A percentile compares a stretch with the other conserved stretches of the same genome.
These are phyloP conservation scores for Fonsecaea pugnacius DNA, from an alignment of 2,329 filamentous ascomycete genomes.

Conservation along the genomic window DNA sequence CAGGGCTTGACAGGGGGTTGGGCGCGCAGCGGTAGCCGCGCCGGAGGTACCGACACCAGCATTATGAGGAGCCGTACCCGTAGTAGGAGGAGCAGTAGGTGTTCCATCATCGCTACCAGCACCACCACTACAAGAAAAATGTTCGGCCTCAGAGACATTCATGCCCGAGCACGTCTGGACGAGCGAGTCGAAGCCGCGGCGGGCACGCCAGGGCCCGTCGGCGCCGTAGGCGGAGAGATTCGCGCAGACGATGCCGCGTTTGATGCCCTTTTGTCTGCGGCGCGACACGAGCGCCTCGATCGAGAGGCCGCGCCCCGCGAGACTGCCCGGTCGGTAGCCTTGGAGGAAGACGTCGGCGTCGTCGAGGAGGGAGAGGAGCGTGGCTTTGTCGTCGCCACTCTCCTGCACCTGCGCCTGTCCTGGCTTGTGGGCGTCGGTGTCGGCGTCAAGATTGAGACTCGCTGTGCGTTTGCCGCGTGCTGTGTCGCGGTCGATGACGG, in stretches of 20 bases:
- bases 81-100: too few species aligned
- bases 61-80: too few species aligned
- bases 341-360: slow-evolving; percentile 52
- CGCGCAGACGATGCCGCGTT: slow-evolving; percentile 52
- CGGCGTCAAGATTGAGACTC: slow-evolving; percentile 43
- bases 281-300: slow-evolving; percentile 44
- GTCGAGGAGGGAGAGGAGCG: slow-evolving; percentile 42
- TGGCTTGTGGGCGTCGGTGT: too few species aligned
- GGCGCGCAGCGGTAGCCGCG: slow-evolving; percentile 44
- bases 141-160: slow-evolving; percentile 60
- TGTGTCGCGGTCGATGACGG: slow-evolving; percentile 45
- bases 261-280: slow-evolving; percentile 41
- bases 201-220: slow-evolving; percentile 51
- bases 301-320: slow-evolving; percentile 52
- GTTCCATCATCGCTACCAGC: too few species aligned
- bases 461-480: slow-evolving; percentile 46
- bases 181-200: slow-evolving; percentile 61
- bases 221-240: slow-evolving; percentile 60
- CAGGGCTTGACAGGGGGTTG: slow-evolving; percentile 60
- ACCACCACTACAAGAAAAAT: too few species aligned
- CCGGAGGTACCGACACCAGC: too few species aligned
- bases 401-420: too few species aligned
- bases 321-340: slow-evolving; percentile 54
- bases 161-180: slow-evolving; percentile 62
- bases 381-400: too few species aligned